A percentile compares a stretch with the other conserved stretches of the same genome.
phyloP scores from a whole-genome alignment of 225 moss, liverwort and hornwort genomes.

The Physcomitrellopsis africana region DNA sequence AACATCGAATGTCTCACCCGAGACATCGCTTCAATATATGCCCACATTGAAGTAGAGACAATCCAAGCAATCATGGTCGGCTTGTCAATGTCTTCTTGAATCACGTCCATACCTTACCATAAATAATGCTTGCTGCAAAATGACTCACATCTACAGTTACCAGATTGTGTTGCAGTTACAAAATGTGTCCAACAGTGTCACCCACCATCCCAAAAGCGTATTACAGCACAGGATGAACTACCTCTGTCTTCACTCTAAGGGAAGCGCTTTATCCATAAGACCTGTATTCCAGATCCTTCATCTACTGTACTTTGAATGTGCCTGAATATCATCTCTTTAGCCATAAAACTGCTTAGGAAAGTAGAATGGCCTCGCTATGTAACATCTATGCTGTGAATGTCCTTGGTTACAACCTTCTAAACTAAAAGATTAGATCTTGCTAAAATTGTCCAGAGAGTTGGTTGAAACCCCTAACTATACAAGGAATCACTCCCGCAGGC shows the following conservation, averaged over 20 bases:
- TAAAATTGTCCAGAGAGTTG: conserved; percentile 22
- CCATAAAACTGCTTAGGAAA: too few species aligned
- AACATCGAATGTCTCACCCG: not conserved
- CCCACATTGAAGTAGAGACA: not conserved
- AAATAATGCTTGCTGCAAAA: conserved; percentile 19
- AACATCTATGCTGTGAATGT: too few species aligned
- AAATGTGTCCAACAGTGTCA: not conserved
- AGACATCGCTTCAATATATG: not conserved
- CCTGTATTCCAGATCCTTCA: not conserved
- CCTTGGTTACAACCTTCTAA: conserved; percentile 11
- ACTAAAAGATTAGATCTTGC: conserved; percentile 11
- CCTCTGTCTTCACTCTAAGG: not conserved
- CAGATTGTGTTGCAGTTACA: not conserved
- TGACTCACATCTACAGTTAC: conserved; percentile 1
- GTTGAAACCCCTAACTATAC: conserved; percentile 5
- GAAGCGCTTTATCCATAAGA: not conserved
- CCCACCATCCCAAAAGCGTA: not conserved
- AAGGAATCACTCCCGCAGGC: conserved; percentile 26
- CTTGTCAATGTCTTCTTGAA: not conserved
- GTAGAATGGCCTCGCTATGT: too few species aligned
- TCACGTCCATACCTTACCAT: not conserved
- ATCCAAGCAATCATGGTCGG: not conserved
- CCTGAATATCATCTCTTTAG: not conserved
- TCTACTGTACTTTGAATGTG: conserved; percentile 10
- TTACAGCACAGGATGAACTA: not conserved